Evolutionary conservation across 1,139 yeast species (phyloP), one percentile per base, ranked within the genome.

Genomic region (Scheffersomyces segobiensis): DNA sequence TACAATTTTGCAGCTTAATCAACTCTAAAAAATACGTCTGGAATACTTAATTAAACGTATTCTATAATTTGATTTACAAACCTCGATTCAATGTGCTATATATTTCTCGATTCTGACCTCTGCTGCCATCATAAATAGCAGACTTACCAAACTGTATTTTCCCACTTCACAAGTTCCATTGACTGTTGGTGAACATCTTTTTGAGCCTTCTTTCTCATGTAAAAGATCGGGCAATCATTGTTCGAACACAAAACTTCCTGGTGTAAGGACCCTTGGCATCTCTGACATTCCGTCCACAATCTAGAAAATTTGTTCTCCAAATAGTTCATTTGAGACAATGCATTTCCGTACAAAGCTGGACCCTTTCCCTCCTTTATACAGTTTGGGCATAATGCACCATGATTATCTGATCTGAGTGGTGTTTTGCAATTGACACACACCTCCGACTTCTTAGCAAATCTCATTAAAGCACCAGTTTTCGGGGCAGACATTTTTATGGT

Each of bases 221-320:
- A 96, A 68, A 95, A 96, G 49, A 96, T 95, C 1, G 98, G 98
- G 75, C 99, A 96, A 74, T 95, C 98, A 66, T 93, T 93, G 65
- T 95, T 92, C 0, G 97, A 89, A 72, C 99, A 96, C 50, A 95
- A 79, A 7, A 96, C 99, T 67, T 95, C 98, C 73, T 93, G 98
- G 68, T 95, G 98, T 59, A 96, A 77, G 22, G 96, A 91, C 0
- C 98, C 98, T 67, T 96, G 98, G 72, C 99, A 96, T 63, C 98
- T 81, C 75, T 96, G 99, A 71, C 99, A 96, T 70, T 96, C 97
- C 0, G 99, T 95, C 99, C 99, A 96, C 60, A 96, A 77, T 62
- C 97, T 80, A 1, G 97, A 88, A 68, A 92, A 96, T 66, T 89
- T 89, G 62, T 86, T 84, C 70, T 96, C 97, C 63, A 95, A 75